These are phyloP conservation scores for Aspergillus campestris DNA, from an alignment of 495 filamentous ascomycete genomes.

Conservation along the genomic window DNA sequence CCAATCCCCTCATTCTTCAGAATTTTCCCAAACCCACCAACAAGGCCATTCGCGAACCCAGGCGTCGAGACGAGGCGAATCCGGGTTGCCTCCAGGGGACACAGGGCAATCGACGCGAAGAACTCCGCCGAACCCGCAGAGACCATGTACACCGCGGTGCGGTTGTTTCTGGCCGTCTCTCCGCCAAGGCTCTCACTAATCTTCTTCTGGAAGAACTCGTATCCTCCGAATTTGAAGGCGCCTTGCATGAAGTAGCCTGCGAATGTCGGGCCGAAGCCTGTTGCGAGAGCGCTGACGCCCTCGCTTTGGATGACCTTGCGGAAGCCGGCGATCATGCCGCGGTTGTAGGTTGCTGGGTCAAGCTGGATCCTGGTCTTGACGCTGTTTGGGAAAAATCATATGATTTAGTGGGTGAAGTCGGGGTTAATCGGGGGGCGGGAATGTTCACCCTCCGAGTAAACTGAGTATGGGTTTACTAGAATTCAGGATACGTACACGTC, in stretches of 20 bases:
- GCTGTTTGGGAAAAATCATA: conserved; percentile 40
- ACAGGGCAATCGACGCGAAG: conserved; percentile 90
- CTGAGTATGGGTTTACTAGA: background rate
- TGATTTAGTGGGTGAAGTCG: conserved; percentile 5
- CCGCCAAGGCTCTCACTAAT: conserved; percentile 70
- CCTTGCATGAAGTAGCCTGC: conserved; percentile 94
- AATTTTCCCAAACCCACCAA: conserved; percentile 81
- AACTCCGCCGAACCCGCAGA: conserved; percentile 80
- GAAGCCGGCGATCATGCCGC: conserved; percentile 80
- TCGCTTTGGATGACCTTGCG: conserved; percentile 73
- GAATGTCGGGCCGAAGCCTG: conserved; percentile 74
- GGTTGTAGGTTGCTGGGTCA: conserved; percentile 85
- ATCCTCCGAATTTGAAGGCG: conserved; percentile 91
- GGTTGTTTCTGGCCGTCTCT: conserved; percentile 76
- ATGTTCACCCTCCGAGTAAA: conserved; percentile 1
- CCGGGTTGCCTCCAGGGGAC: conserved; percentile 88
- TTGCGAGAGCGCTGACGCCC: conserved; percentile 81
- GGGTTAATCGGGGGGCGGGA: background rate
- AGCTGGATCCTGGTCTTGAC: conserved; percentile 95
- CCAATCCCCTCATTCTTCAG: conserved; percentile 73
- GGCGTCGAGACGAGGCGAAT: conserved; percentile 91
- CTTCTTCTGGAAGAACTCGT: conserved; percentile 94
- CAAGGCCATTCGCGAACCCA: conserved; percentile 71
- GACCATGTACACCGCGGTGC: conserved; percentile 81
- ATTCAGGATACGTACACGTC: conserved; percentile 72